Conservation (phyloP, 2,329 filamentous ascomycete species). For the Botrytis tulipae region DNA sequence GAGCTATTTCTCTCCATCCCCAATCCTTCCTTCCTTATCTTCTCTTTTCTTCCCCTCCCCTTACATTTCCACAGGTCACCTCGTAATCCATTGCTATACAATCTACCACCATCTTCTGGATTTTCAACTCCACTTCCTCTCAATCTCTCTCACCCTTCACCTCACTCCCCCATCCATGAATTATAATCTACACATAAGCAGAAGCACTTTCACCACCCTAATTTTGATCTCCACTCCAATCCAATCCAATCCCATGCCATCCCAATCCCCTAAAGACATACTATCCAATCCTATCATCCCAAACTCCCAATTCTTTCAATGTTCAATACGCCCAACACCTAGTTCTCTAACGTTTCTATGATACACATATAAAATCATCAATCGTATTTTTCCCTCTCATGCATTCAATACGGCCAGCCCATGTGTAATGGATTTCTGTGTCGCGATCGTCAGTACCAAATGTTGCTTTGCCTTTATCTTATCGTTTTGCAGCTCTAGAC, state of each 20-base stretch:
- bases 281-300: conserved; percentile 8
- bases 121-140: not conserved
- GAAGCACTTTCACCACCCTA: not conserved
- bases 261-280: not conserved
- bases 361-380: conserved; percentile 15
- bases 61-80: not conserved
- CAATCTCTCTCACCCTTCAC: not conserved
- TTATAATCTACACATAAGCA: not conserved
- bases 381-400: not conserved
- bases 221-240: not conserved
- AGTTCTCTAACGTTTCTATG: not conserved
- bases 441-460: not conserved
- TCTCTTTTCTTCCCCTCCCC: not conserved
- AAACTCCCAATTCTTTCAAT: not conserved
- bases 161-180: no score
- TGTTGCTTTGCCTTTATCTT: not conserved
- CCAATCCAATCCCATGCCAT: not conserved
- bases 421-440: not conserved
- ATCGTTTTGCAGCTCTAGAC: not conserved
- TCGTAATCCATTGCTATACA: not conserved
- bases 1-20: not conserved
- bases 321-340: not conserved
- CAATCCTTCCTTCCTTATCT: not conserved
- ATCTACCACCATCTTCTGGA: not conserved
- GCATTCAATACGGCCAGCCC: not conserved